A percentile compares a stretch with the other conserved stretches of the same genome.
These are phyloP conservation scores for Coffea eugenioides DNA, from an alignment of 257 asterid species.

Conservation along the genomic window DNA sequence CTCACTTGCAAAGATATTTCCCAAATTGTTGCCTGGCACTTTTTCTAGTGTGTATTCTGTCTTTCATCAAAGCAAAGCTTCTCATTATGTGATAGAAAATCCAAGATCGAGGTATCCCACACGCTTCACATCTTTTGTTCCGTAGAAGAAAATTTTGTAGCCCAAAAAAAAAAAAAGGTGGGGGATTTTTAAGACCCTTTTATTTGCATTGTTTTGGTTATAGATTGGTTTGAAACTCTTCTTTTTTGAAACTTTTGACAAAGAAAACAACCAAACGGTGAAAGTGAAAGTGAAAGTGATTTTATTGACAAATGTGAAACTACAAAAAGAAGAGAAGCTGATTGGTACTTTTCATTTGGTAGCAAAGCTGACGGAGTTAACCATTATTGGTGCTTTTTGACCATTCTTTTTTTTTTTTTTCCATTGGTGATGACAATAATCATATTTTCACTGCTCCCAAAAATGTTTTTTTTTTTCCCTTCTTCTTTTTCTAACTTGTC, in stretches of 20 bases:
- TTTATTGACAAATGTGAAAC: constrained; percentile 10
- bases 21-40: not conserved
- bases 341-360: constrained; percentile 16
- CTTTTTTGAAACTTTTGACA: not conserved
- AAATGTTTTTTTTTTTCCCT: not conserved
- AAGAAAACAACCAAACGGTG: not conserved
- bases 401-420: not conserved
- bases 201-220: not conserved
- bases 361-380: constrained; percentile 6
- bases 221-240: not conserved
- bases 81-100: no score
- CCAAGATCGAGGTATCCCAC: not conserved
- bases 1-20: no score
- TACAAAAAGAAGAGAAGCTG: constrained; percentile 21
- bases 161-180: not conserved
- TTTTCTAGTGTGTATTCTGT: not conserved
- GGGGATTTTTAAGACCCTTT: not conserved
- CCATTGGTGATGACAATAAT: not conserved
- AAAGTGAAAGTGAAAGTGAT: not conserved
- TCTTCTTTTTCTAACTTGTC: not conserved
- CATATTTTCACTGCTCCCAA: not conserved
- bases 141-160: not conserved
- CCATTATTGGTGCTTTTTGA: not conserved
- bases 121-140: not conserved
- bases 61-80: not conserved